phyloP scores from a whole-genome alignment of 176 grass and related monocot genomes.

The Guadua angustifolia region DNA sequence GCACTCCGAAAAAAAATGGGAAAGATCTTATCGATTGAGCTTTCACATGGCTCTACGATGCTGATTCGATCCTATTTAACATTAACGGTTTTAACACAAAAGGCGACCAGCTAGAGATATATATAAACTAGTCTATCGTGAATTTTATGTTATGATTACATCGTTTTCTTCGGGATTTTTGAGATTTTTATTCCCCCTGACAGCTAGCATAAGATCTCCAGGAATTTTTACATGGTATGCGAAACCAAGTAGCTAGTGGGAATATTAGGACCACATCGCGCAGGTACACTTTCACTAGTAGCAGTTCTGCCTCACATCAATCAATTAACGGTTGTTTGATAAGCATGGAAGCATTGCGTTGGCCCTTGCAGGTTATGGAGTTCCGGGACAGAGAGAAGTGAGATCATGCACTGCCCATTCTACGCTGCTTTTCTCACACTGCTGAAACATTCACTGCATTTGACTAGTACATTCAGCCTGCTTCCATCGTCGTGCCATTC shows the following conservation, averaged over 20 bases:
- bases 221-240: conserved; percentile 2
- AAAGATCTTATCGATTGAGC: neutral
- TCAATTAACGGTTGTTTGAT: conserved; percentile 22
- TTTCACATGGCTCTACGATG: too few species aligned
- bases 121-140: neutral
- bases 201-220: conserved; percentile 25
- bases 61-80: neutral
- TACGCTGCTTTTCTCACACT: neutral
- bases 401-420: conserved; percentile 30
- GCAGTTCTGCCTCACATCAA: conserved; percentile 55
- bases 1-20: too few species aligned
- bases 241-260: conserved; percentile 33
- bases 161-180: neutral
- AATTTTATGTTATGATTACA: neutral
- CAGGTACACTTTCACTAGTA: conserved; percentile 45
- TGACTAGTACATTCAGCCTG: neutral
- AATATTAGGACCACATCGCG: conserved; percentile 50
- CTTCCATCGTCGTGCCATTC: neutral
- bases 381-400: neutral
- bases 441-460: neutral
- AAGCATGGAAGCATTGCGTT: conserved; percentile 10
- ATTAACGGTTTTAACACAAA: neutral
- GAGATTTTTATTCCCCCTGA: neutral
- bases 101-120: neutral
- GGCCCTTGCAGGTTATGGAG: conserved; percentile 35